A percentile compares a stretch with the other conserved stretches of the same genome.
phyloP scores from a whole-genome alignment of 2,329 filamentous ascomycete species.

The Fusarium anguioides region DNA sequence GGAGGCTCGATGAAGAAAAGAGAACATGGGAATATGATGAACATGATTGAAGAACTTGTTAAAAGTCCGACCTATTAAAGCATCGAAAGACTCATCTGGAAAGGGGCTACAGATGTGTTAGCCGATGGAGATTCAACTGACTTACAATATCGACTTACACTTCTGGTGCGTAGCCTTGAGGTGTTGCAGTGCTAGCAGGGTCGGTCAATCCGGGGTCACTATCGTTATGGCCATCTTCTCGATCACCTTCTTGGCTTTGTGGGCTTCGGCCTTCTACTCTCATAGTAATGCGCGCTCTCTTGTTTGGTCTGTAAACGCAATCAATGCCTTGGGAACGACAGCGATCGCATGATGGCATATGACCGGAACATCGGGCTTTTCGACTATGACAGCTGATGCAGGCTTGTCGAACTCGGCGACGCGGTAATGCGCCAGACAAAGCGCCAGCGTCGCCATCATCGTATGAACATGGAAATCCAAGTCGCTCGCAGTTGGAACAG shows the following conservation, averaged over 20 bases:
- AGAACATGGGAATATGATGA: constrained; percentile 69
- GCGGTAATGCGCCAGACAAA: constrained; percentile 59
- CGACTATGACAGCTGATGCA: constrained; percentile 68
- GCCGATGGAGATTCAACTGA: constrained; percentile 2
- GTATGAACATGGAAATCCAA: constrained; percentile 68
- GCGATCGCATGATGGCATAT: constrained; percentile 64
- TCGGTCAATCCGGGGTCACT: constrained; percentile 52
- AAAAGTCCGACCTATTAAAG: constrained; percentile 63
- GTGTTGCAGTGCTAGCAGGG: constrained; percentile 48
- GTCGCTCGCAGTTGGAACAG: constrained; percentile 68
- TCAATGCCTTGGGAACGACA: constrained; percentile 64
- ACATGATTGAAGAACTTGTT: constrained; percentile 69
- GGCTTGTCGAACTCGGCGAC: constrained; percentile 66
- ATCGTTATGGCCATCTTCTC: constrained; percentile 50
- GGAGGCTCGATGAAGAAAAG: constrained; percentile 68
- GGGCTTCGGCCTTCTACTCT: constrained; percentile 47
- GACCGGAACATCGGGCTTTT: constrained; percentile 69
- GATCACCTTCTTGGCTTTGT: constrained; percentile 51
- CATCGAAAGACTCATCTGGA: constrained; percentile 59
- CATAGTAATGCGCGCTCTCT: constrained; percentile 50
- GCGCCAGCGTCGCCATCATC: constrained; percentile 59
- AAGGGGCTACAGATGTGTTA: constrained; percentile 46
- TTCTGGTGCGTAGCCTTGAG: constrained; percentile 50
- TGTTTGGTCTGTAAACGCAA: constrained; percentile 65
- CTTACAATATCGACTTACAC: constrained; percentile 44